A percentile compares a stretch with the other conserved stretches of the same genome.
These are phyloP conservation scores for Serendipita sp. DNA, from an alignment of 768 basidiomycete species.

Conservation along the genomic window DNA sequence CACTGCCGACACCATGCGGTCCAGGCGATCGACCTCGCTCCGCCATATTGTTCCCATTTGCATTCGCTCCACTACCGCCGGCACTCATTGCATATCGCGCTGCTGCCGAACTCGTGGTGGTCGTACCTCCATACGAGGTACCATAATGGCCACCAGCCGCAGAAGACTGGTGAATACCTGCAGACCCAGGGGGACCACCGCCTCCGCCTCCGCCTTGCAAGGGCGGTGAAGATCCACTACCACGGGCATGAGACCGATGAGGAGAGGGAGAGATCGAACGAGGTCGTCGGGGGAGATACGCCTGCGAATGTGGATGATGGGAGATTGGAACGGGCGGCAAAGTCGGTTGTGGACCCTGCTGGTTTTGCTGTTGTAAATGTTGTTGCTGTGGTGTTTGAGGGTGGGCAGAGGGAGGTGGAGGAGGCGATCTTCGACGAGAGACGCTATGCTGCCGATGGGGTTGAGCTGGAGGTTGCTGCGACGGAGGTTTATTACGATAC, in stretches of 20 bases:
- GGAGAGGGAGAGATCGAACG: constrained; percentile 4
- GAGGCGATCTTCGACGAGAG: neutral
- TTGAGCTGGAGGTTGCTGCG: neutral
- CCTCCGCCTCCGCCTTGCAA: neutral
- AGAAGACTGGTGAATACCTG: neutral
- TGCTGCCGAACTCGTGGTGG: neutral
- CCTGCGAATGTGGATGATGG: neutral
- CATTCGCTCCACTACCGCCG: neutral
- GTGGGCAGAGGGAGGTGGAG: neutral
- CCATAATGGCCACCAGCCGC: constrained; percentile 2
- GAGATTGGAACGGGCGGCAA: neutral
- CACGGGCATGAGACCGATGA: neutral
- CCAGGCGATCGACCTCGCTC: neutral
- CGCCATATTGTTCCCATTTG: neutral
- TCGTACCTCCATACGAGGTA: neutral
- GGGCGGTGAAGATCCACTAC: neutral
- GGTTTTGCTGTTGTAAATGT: neutral
- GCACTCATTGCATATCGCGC: neutral
- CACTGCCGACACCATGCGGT: neutral
- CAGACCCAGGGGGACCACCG: neutral
- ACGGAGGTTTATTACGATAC: neutral
- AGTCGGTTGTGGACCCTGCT: too few species aligned
- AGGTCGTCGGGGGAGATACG: neutral
- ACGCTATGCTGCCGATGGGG: neutral
- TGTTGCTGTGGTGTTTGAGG: neutral